These are phyloP conservation scores for Rhizopogon salebrosus DNA, from an alignment of 768 basidiomycete genomes.

Conservation along the genomic window DNA sequence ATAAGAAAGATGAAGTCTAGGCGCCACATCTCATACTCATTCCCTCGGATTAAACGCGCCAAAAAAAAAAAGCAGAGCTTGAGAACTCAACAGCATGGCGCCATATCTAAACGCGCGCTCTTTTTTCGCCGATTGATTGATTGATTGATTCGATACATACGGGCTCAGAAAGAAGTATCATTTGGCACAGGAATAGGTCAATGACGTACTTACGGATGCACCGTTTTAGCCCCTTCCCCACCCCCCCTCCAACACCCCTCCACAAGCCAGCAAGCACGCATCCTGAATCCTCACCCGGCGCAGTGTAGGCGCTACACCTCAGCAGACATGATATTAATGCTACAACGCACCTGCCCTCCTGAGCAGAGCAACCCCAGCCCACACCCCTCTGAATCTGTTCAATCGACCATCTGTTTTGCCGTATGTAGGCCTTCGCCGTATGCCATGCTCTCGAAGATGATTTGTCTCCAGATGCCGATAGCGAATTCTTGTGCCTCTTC, in stretches of 20 bases:
- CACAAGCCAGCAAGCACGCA: neutral
- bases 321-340: conserved; percentile 37
- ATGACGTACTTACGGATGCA: conserved; percentile 54
- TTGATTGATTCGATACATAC: conserved; percentile 8
- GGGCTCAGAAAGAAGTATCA: conserved; percentile 28
- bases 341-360: conserved; percentile 58
- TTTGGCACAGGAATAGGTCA: conserved; percentile 39
- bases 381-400: conserved; percentile 10
- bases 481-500: conserved; percentile 83
- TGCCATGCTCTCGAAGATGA: conserved; percentile 94
- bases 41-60: neutral
- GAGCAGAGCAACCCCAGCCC: conserved; percentile 18
- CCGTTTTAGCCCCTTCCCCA: conserved; percentile 3
- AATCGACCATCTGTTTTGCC: conserved; percentile 79
- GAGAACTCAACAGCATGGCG: conserved; percentile 19
- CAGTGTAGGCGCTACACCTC: conserved; percentile 30
- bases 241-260: too few relatives aligned
- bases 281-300: conserved; percentile 11
- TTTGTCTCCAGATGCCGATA: conserved; percentile 82
- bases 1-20: neutral
- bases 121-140: neutral
- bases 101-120: neutral
- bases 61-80: conserved; percentile 2
- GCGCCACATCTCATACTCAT: neutral
- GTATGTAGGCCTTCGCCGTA: conserved; percentile 87